phyloP scores from a whole-genome alignment of 1,284 basidiomycete species.

The Marasmius sp. region DNA sequence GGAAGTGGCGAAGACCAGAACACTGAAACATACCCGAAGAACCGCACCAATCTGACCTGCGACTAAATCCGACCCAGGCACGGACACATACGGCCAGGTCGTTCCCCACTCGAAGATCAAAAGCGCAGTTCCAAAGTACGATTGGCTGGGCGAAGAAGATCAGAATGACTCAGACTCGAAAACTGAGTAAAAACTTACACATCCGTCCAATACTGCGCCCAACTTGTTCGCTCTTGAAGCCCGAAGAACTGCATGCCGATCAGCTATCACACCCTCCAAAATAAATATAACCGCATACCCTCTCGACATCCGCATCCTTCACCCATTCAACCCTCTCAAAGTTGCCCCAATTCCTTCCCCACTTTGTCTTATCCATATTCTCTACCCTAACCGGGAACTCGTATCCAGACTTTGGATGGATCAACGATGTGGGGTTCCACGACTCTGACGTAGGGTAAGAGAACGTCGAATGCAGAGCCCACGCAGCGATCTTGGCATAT shows the following conservation, averaged over 20 bases:
- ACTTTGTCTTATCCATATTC: constrained; percentile 23
- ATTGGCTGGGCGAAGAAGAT: constrained; percentile 9
- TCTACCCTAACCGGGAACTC: constrained; percentile 22
- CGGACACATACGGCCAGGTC: constrained; percentile 26
- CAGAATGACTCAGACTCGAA: neutral
- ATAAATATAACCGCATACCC: constrained; percentile 1
- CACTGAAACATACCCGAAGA: neutral
- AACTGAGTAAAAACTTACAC: constrained; percentile 6
- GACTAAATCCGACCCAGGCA: neutral
- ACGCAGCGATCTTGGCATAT: constrained; percentile 22
- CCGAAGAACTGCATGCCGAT: neutral
- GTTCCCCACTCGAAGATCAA: constrained; percentile 32
- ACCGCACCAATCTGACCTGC: neutral
- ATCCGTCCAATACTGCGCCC: constrained; percentile 20
- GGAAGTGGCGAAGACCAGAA: neutral
- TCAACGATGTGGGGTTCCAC: constrained; percentile 18
- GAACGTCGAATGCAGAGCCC: constrained; percentile 24
- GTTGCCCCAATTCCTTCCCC: constrained; percentile 28
- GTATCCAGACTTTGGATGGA: constrained; percentile 8
- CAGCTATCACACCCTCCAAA: neutral
- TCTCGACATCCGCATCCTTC: constrained; percentile 22
- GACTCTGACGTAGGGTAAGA: constrained; percentile 24
- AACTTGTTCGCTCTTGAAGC: constrained; percentile 8
- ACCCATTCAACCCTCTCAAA: constrained; percentile 27
- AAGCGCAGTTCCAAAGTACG: constrained; percentile 25